Percentiles rank a stretch among this genome's conserved stretches.
phyloP scores from a whole-genome alignment of 1,284 basidiomycete species.

The Ceratobasidium sp. region DNA sequence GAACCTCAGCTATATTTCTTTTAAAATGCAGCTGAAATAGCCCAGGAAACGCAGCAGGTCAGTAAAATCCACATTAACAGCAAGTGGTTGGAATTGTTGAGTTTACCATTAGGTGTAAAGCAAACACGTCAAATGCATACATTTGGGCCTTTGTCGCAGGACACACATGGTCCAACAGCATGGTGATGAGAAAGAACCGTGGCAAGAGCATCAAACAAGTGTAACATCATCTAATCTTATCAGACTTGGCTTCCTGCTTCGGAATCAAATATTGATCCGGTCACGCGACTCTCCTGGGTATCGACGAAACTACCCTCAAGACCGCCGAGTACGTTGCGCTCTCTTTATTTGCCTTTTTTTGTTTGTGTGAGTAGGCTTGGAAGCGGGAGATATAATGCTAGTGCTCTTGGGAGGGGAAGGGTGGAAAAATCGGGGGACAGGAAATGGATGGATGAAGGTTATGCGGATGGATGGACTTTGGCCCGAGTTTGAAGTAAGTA shows the following conservation, averaged over 20 bases:
- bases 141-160: too few relatives aligned
- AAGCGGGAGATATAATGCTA: not conserved
- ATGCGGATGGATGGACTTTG: conserved; percentile 16
- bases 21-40: too few relatives aligned
- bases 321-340: conserved; percentile 42
- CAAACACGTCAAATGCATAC: too few relatives aligned
- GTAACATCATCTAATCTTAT: conserved; percentile 33
- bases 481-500: conserved; percentile 4
- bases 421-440: not conserved
- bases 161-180: too few relatives aligned
- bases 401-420: not conserved
- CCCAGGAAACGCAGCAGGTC: too few relatives aligned
- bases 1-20: too few relatives aligned
- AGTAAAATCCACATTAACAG: too few relatives aligned
- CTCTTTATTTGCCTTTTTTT: conserved; percentile 22
- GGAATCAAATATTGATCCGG: conserved; percentile 30
- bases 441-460: conserved; percentile 11
- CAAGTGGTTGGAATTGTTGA: too few relatives aligned
- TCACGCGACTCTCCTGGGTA: conserved; percentile 34
- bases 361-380: conserved; percentile 10
- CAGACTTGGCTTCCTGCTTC: not conserved
- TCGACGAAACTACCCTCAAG: conserved; percentile 45
- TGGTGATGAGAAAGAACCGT: too few relatives aligned
- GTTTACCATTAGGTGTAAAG: too few relatives aligned
- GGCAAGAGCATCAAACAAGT: not conserved